Evolutionary conservation across 2,329 filamentous ascomycete species (phyloP).

Genomic region (Aureobasidium melanogenum): DNA sequence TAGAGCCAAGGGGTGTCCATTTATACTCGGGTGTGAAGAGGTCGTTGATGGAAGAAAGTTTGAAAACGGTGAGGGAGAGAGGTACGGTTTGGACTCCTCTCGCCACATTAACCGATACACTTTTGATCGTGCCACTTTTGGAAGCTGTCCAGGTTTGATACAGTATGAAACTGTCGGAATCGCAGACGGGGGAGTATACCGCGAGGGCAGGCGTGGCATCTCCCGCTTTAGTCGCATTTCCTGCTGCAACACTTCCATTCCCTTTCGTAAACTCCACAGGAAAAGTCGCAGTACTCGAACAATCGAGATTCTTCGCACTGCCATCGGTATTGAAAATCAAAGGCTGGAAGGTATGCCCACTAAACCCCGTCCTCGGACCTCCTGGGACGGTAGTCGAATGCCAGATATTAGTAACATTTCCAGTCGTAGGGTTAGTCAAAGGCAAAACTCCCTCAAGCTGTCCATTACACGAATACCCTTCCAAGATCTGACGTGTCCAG

Average conservation of each 20-base stretch:
- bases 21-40: slow-evolving; percentile 17
- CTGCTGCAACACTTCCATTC: slow-evolving; percentile 4
- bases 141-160: slow-evolving; percentile 19
- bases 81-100: slow-evolving; percentile 14
- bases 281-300: slow-evolving; percentile 15
- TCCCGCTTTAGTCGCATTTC: slow-evolving; percentile 13
- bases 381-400: slow-evolving; percentile 18
- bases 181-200: slow-evolving; percentile 18
- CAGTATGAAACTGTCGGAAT: slow-evolving; percentile 18
- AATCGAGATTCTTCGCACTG: slow-evolving; percentile 17
- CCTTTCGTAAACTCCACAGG: slow-evolving; percentile 14
- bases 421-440: slow-evolving; percentile 13
- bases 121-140: slow-evolving; percentile 16
- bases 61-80: slow-evolving; percentile 18
- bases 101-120: slow-evolving; percentile 18
- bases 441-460: slow-evolving; percentile 20
- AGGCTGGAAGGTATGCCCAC: slow-evolving; percentile 20
- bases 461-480: slow-evolving; percentile 19
- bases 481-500: slow-evolving; percentile 20
- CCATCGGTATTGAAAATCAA: slow-evolving; percentile 17
- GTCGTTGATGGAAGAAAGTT: slow-evolving; percentile 16
- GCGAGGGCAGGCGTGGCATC: slow-evolving; percentile 16
- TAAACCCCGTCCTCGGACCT: slow-evolving; percentile 17
- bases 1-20: slow-evolving; percentile 16
- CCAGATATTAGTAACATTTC: slow-evolving; percentile 16